A percentile compares a stretch with the other conserved stretches of the same genome.
Conservation (phyloP, 2,329 filamentous ascomycete genomes). For the Botryosphaeria dothidea region DNA sequence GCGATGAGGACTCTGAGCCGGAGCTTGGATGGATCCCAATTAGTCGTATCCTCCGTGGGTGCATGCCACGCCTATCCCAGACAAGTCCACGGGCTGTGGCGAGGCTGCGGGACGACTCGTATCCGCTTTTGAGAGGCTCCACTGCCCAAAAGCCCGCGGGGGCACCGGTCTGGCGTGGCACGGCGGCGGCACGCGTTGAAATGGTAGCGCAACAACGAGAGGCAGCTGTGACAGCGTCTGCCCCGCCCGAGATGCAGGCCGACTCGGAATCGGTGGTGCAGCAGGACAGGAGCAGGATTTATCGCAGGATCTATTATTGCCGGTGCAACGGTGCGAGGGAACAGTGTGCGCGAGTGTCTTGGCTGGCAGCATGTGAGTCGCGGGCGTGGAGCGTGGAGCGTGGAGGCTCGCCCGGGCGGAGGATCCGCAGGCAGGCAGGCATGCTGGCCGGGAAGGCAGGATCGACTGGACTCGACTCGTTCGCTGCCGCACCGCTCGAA, state of each 20-base stretch:
- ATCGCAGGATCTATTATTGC: neutral
- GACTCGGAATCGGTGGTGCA: neutral
- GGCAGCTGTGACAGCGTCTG: neutral
- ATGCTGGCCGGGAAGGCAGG: neutral
- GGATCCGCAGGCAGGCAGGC: neutral
- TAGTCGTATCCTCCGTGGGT: neutral
- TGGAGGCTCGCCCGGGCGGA: neutral
- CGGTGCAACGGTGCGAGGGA: conserved; percentile 7
- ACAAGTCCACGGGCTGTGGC: neutral
- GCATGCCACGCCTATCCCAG: neutral
- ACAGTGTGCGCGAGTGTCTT: neutral
- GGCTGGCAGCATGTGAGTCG: neutral
- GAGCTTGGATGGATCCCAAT: neutral
- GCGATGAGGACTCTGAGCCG: neutral
- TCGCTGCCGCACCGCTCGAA: neutral
- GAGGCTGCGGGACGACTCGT: neutral
- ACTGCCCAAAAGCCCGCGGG: neutral
- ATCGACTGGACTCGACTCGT: too few relatives aligned
- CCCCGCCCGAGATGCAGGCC: neutral
- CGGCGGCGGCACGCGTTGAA: neutral
- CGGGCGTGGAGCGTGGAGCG: neutral
- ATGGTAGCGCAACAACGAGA: neutral
- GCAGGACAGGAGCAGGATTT: neutral
- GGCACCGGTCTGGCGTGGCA: neutral
- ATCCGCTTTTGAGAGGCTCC: neutral